phyloP scores from a whole-genome alignment of 2,329 filamentous ascomycete species.

The Dactylellina cionopaga region DNA sequence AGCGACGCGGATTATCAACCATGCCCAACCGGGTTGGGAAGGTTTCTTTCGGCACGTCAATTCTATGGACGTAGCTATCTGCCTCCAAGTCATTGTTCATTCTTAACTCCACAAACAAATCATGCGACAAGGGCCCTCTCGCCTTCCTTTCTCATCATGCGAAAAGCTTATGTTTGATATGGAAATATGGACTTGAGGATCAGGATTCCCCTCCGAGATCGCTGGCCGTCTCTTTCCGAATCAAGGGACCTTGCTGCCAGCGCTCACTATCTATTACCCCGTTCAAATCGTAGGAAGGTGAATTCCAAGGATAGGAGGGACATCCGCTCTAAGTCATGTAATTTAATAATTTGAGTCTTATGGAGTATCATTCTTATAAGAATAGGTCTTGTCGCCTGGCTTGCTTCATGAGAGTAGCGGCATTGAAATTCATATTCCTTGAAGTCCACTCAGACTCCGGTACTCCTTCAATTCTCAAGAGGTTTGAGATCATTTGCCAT shows the following conservation, averaged over 20 bases:
- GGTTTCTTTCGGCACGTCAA: conserved; percentile 22
- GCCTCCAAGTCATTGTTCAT: conserved; percentile 9
- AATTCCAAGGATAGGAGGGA: not conserved
- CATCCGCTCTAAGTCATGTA: not conserved
- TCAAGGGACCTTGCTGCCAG: conserved; percentile 11
- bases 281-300: conserved; percentile 45
- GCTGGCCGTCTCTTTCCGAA: conserved; percentile 34
- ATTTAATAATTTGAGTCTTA: not conserved
- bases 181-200: too few relatives aligned
- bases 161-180: conserved; percentile 38
- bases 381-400: conserved; percentile 12
- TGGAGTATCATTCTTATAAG: conserved; percentile 30
- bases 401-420: conserved; percentile 6
- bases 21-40: conserved; percentile 41
- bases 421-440: conserved; percentile 12
- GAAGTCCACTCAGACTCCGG: not conserved
- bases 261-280: conserved; percentile 29
- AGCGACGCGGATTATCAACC: conserved; percentile 29
- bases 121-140: conserved; percentile 21
- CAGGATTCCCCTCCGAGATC: conserved; percentile 14
- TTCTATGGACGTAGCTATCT: conserved; percentile 11
- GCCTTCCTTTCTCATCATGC: conserved; percentile 44
- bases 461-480: not conserved
- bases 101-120: conserved; percentile 5
- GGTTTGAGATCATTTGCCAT: not conserved